Conservation (phyloP, 140 eudicot species). For the Cichorium intybus region DNA sequence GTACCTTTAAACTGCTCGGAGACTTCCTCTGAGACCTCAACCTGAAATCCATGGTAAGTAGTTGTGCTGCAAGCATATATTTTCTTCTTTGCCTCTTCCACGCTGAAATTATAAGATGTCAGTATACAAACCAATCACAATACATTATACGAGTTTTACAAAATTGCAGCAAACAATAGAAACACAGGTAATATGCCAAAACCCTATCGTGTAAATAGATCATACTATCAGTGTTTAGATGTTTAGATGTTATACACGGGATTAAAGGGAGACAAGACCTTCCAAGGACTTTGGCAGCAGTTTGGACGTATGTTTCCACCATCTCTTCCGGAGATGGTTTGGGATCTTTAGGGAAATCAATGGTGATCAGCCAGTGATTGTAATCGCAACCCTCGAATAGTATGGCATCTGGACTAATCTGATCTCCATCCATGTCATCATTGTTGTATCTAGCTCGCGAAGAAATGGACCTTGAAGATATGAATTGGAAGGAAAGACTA, state of each 20-base stretch:
- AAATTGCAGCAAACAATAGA: background rate
- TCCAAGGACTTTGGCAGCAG: slow-evolving; percentile 76
- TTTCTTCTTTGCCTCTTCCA: slow-evolving; percentile 94
- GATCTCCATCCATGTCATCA: slow-evolving; percentile 32
- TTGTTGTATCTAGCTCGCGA: slow-evolving; percentile 28
- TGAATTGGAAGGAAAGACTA: slow-evolving; percentile 10
- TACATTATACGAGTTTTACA: background rate
- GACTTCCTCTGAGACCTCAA: slow-evolving; percentile 68
- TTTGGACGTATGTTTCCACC: slow-evolving; percentile 72
- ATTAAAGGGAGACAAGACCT: slow-evolving; percentile 40
- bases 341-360: slow-evolving; percentile 71
- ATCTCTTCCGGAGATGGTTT: slow-evolving; percentile 55
- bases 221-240: background rate
- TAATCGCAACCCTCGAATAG: slow-evolving; percentile 92
- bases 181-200: slow-evolving; percentile 1
- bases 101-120: slow-evolving; percentile 40
- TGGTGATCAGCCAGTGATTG: slow-evolving; percentile 87
- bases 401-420: slow-evolving; percentile 55
- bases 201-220: background rate
- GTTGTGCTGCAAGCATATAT: slow-evolving; percentile 96
- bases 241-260: background rate
- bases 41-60: slow-evolving; percentile 83
- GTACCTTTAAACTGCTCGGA: slow-evolving; percentile 78
- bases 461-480: slow-evolving; percentile 34
- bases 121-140: background rate